Percentiles rank a stretch among this genome's conserved stretches.
These are phyloP conservation scores for Hypomyces perniciosus DNA, from an alignment of 2,329 filamentous ascomycete species.

Conservation along the genomic window DNA sequence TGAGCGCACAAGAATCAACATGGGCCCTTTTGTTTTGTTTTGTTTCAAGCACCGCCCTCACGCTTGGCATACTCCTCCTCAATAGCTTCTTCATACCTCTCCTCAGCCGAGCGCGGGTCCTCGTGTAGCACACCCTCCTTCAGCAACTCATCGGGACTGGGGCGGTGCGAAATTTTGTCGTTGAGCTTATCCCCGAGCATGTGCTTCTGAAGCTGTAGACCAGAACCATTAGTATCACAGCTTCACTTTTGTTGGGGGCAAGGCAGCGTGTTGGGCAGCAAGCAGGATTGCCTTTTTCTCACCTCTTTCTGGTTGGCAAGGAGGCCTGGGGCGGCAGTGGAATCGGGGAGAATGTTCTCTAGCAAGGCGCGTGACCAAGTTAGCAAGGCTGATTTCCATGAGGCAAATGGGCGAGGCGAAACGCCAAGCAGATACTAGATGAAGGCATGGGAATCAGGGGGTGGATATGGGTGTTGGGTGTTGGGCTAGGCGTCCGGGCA, in stretches of 20 bases:
- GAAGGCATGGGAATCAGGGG: no score
- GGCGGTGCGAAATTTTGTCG: slow-evolving; percentile 75
- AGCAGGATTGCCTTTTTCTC: slow-evolving; percentile 13
- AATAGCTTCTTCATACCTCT: slow-evolving; percentile 55
- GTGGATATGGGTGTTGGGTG: not conserved
- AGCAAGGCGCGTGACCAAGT: slow-evolving; percentile 12
- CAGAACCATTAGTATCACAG: not conserved
- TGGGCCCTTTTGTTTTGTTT: not conserved
- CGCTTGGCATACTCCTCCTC: slow-evolving; percentile 60
- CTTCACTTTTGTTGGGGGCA: not conserved
- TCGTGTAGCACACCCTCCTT: slow-evolving; percentile 73
- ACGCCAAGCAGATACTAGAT: no score
- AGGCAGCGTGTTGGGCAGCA: not conserved
- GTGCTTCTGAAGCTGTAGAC: slow-evolving; percentile 63
- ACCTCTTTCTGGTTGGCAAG: slow-evolving; percentile 74
- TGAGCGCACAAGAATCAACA: not conserved
- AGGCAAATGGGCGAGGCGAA: not conserved
- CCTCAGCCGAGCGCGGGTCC: slow-evolving; percentile 53
- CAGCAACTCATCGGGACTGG: slow-evolving; percentile 68
- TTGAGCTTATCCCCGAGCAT: slow-evolving; percentile 85
- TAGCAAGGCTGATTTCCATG: not conserved
- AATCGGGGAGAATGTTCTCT: slow-evolving; percentile 84
- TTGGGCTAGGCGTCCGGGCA: not conserved
- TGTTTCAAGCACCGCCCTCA: slow-evolving; percentile 52
- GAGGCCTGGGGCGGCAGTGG: slow-evolving; percentile 70